A percentile compares a stretch with the other conserved stretches of the same genome.
phyloP scores from a whole-genome alignment of 2,329 filamentous ascomycete species.

The Coniochaeta prunicola region DNA sequence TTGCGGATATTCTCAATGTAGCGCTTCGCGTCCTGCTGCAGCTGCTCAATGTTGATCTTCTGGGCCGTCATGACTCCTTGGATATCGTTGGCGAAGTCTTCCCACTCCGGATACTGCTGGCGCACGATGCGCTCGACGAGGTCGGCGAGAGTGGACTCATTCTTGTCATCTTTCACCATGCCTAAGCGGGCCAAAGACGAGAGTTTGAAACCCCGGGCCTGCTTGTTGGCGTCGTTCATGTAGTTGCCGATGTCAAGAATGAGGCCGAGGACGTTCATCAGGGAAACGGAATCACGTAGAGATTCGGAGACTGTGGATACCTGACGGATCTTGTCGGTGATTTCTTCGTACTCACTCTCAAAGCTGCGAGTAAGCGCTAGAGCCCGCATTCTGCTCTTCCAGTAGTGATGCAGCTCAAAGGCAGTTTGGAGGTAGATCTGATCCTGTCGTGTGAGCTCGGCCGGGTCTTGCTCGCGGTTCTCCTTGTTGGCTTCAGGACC shows the following conservation, averaged over 20 bases:
- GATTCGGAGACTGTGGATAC: constrained; percentile 86
- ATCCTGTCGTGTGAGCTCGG: constrained; percentile 86
- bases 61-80: constrained; percentile 67
- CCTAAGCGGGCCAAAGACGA: constrained; percentile 85
- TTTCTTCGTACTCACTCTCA: constrained; percentile 86
- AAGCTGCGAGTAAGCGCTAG: constrained; percentile 76
- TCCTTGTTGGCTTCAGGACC: constrained; percentile 74
- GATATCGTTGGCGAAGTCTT: constrained; percentile 81
- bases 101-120: constrained; percentile 94
- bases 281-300: constrained; percentile 78
- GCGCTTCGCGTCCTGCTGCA: constrained; percentile 77
- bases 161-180: constrained; percentile 99
- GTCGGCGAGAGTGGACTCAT: constrained; percentile 92
- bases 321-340: constrained; percentile 75
- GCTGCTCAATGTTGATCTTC: constrained; percentile 92
- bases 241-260: constrained; percentile 99
- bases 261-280: constrained; percentile 93
- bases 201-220: constrained; percentile 95
- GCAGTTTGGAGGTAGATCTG: constrained; percentile 92
- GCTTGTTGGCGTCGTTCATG: constrained; percentile 99
- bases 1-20: constrained; percentile 96
- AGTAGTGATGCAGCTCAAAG: constrained; percentile 94
- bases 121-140: constrained; percentile 94
- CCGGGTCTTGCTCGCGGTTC: constrained; percentile 75
- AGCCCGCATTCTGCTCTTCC: constrained; percentile 95